Percentiles rank a stretch among this genome's conserved stretches.
phyloP scores from a whole-genome alignment of 2,329 filamentous ascomycete species.

The Fusarium annulatum region DNA sequence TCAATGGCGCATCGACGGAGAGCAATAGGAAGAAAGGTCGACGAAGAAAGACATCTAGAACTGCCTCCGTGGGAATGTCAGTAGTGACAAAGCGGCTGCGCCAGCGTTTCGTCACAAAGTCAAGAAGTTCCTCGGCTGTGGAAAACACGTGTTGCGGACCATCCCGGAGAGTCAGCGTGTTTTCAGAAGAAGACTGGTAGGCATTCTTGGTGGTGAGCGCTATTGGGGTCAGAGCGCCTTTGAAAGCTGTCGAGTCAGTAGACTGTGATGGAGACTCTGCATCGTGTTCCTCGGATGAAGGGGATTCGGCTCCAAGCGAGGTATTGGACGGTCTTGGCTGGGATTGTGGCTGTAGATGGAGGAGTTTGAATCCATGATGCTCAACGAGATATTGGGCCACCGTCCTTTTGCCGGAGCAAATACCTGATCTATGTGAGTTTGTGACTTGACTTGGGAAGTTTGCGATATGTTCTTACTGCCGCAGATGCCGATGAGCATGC shows the following conservation, averaged over 20 bases:
- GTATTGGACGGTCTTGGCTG: slow-evolving; percentile 12
- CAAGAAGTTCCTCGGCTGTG: slow-evolving; percentile 75
- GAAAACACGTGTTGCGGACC: slow-evolving; percentile 61
- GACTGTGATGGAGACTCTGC: slow-evolving; percentile 16
- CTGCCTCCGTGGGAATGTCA: slow-evolving; percentile 77
- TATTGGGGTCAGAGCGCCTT: slow-evolving; percentile 41
- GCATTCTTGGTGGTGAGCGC: slow-evolving; percentile 46
- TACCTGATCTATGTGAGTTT: slow-evolving; percentile 65
- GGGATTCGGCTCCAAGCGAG: slow-evolving; percentile 11
- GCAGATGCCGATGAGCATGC: slow-evolving; percentile 82
- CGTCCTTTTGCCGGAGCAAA: slow-evolving; percentile 92
- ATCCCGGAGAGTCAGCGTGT: slow-evolving; percentile 40
- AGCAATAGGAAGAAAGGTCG: slow-evolving; percentile 94
- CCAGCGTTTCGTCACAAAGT: slow-evolving; percentile 90
- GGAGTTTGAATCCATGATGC: slow-evolving; percentile 81
- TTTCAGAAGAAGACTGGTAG: slow-evolving; percentile 40
- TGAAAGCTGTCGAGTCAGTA: slow-evolving; percentile 34
- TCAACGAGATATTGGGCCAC: slow-evolving; percentile 89
- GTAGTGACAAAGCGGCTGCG: slow-evolving; percentile 86
- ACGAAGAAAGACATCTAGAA: slow-evolving; percentile 79
- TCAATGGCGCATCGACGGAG: slow-evolving; percentile 90
- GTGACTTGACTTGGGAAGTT: neutral
- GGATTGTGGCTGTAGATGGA: slow-evolving; percentile 63
- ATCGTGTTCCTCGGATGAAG: slow-evolving; percentile 18
- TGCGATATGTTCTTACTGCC: slow-evolving; percentile 63